Percentiles rank a stretch among this genome's conserved stretches.
Conservation (phyloP, 129 eudicot genomes). For the carrot (Daucus carota) region DNA sequence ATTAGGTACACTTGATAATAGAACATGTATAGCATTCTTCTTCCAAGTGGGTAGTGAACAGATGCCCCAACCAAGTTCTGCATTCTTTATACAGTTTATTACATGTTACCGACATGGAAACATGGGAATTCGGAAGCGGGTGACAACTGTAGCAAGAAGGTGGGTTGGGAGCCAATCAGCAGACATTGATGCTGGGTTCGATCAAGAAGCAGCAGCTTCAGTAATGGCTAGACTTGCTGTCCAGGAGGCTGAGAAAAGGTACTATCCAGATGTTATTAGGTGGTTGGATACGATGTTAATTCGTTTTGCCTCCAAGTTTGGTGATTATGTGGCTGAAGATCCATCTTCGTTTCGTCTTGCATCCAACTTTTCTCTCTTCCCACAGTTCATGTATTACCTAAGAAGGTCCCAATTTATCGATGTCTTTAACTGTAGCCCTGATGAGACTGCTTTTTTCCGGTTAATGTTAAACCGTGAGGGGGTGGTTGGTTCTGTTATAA, state of each 20-base stretch:
- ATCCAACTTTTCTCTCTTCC: constrained; percentile 72
- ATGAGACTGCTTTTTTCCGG: constrained; percentile 83
- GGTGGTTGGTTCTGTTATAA: constrained; percentile 73
- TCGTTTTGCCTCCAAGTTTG: constrained; percentile 67
- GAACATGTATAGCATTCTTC: constrained; percentile 83
- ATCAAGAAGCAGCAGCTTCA: constrained; percentile 89
- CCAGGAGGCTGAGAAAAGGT: constrained; percentile 42
- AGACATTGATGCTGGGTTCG: constrained; percentile 80
- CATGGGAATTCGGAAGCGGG: constrained; percentile 71
- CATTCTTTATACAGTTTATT: constrained; percentile 80
- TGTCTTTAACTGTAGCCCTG: constrained; percentile 88
- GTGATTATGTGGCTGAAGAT: constrained; percentile 84
- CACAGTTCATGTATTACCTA: constrained; percentile 87
- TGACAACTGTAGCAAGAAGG: constrained; percentile 82
- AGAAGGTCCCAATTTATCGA: constrained; percentile 87
- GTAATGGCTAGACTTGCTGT: constrained; percentile 85
- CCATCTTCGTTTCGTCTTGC: constrained; percentile 86
- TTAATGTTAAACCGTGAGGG: constrained; percentile 91
- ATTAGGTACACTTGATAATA: constrained; percentile 60
- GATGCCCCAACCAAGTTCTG: constrained; percentile 60
- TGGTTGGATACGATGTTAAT: constrained; percentile 79
- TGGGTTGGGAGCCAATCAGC: constrained; percentile 75
- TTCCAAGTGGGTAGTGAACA: constrained; percentile 63
- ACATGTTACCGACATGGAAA: constrained; percentile 68
- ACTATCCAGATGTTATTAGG: constrained; percentile 54